Conservation (phyloP, 257 asterid species). For the Buddleja alternifolia region DNA sequence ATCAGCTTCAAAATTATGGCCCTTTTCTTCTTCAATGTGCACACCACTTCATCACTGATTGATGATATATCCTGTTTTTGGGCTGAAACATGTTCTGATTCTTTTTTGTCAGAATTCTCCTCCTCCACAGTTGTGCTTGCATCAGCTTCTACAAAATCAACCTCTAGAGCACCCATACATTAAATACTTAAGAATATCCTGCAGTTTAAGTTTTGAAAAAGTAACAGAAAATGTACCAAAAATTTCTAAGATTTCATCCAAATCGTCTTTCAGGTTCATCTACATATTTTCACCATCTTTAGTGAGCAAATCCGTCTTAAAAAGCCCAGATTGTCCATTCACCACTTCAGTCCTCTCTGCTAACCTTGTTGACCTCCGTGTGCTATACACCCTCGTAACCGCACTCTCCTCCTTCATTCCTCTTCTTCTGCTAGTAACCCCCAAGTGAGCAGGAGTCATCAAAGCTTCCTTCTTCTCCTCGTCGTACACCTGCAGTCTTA, state of each 20-base stretch:
- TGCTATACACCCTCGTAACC: constrained; percentile 38
- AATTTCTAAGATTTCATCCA: constrained; percentile 35
- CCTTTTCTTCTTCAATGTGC: constrained; percentile 14
- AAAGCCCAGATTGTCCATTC: constrained; percentile 23
- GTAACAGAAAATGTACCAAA: constrained; percentile 41
- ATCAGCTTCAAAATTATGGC: constrained; percentile 16
- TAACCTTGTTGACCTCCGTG: constrained; percentile 72
- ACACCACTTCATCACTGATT: background rate
- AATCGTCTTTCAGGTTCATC: constrained; percentile 26
- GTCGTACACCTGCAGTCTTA: too few relatives aligned
- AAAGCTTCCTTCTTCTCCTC: constrained; percentile 39
- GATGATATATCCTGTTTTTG: constrained; percentile 5
- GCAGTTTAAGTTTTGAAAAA: background rate
- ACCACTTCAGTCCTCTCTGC: constrained; percentile 40
- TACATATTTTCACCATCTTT: constrained; percentile 34
- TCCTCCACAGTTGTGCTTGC: constrained; percentile 24
- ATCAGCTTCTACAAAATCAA: constrained; percentile 33
- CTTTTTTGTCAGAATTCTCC: constrained; percentile 19
- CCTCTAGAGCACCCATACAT: background rate
- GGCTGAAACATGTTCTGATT: constrained; percentile 31
- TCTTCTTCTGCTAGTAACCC: constrained; percentile 47
- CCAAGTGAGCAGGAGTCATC: constrained; percentile 51
- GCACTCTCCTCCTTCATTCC: constrained; percentile 42
- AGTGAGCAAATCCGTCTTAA: constrained; percentile 36
- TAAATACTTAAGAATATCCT: background rate